Base-by-base conservation (phyloP, 2,329 filamentous ascomycete genomes). In the Samsoniella hepiali region DNA sequence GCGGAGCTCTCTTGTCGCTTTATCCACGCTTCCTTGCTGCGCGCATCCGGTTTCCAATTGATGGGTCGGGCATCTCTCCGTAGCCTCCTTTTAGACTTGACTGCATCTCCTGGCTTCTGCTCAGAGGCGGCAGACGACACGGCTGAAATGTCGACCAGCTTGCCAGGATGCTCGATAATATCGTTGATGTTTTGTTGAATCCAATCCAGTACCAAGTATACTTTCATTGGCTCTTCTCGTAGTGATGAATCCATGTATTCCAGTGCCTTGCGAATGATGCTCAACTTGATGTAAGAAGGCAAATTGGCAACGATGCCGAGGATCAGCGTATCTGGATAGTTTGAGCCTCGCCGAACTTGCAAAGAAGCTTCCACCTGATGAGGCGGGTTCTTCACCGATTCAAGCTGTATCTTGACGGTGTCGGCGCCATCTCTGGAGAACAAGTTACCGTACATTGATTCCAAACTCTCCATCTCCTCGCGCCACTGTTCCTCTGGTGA, bases 241-340 rank as follows among this genome's bases (percentile, higher is more conserved):
- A 96, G 82, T 34, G 87, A 86, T 57, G 88, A 83, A 57, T 86
- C 79, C 2, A 93, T 88, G 72, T 94, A 87, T 5, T 84, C 80
- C 5, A 97, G 79, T 1, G 89, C 87, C 74, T 90, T 88, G 69
- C 91, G 89, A 69, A 95, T 86, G 44, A 97, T 88, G 71, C 93
- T 97, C 11, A 99, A 81, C 65, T 94, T 91, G 71, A 98, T 96
- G 71, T 99, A 97, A 3, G 95, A 92, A 27, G 95, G 95, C 13
- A 98, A 82, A 11, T 85, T 84, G 32, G 87, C 82, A 54, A 85
- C 76, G 15, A 97, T 81, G 3, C 88, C 86, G 42, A 97, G 78
- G 10, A 96, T 84, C 81, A 78, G 86, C 75, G 74, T 84, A 70
- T 70, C 82, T 1, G 95, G 95, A 74, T 98, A 99, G 55, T 84